Conservation (phyloP, 2,329 filamentous ascomycete species). For the Xylariaceae sp. region DNA sequence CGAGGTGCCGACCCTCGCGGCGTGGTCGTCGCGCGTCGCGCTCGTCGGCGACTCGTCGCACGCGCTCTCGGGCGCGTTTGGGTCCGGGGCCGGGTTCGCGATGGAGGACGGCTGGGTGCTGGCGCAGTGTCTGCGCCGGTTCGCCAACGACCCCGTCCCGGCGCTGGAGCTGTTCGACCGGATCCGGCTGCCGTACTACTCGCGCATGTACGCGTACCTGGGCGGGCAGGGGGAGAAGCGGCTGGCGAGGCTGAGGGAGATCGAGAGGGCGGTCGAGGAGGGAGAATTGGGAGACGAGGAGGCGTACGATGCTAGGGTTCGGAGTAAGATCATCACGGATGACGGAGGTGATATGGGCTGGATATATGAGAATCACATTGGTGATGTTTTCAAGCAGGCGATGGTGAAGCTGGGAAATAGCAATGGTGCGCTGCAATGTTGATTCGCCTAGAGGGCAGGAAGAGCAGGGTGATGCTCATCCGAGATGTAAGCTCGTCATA, state of each 20-base stretch:
- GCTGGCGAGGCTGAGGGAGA: neutral
- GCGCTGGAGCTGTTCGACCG: slow-evolving; percentile 20
- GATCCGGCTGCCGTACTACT: slow-evolving; percentile 23
- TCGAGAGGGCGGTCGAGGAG: neutral
- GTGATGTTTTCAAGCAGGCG: slow-evolving; percentile 13
- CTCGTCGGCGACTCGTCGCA: slow-evolving; percentile 49
- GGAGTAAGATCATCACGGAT: slow-evolving; percentile 17
- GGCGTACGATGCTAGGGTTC: slow-evolving; percentile 15
- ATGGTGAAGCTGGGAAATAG: slow-evolving; percentile 1
- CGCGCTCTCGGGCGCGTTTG: slow-evolving; percentile 27
- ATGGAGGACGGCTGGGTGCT: slow-evolving; percentile 26
- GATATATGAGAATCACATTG: slow-evolving; percentile 20
- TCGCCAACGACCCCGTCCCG: slow-evolving; percentile 15
- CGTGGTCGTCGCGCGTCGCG: slow-evolving; percentile 35
- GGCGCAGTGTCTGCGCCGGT: slow-evolving; percentile 18
- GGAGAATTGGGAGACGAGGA: slow-evolving; percentile 4
- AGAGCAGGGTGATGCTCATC: too few species aligned
- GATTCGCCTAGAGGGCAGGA: neutral
- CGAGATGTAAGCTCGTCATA: too few species aligned
- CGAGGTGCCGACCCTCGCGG: slow-evolving; percentile 30
- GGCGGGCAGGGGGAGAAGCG: slow-evolving; percentile 10
- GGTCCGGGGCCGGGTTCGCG: slow-evolving; percentile 29
- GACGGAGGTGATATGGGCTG: slow-evolving; percentile 18
- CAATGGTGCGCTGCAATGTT: neutral
- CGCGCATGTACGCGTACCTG: slow-evolving; percentile 21